Base-by-base conservation (phyloP, 2,329 filamentous ascomycete species). In the Fragosphaeria purpurea region DNA sequence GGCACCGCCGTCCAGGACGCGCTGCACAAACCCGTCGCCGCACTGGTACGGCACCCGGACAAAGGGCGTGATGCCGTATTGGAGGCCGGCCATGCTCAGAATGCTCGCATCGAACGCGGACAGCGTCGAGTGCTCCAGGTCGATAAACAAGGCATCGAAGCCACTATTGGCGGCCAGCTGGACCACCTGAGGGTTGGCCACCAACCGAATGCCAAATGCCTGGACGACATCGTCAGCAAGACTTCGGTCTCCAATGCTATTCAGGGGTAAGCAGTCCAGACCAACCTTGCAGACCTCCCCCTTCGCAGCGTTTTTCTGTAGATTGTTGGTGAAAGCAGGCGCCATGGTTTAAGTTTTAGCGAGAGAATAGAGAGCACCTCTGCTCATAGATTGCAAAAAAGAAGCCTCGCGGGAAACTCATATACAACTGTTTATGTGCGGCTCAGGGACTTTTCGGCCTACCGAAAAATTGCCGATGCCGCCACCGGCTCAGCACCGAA, bases 121-220 rank as follows among this genome's bases (percentile, higher is more conserved):
- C 4, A 69, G 53, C 4, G 56, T 57, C 5, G 63, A 62, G 44
- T 69, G 66, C 53, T 69, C 66, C 6, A 69, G 57, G 38, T 70
- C 67, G 51, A 70, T 67, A 55, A 69, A 69, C 0, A 70, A 55
- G 6, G 62, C 54, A 46, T 69, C 62, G 47, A 61, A 68, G 22
- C 64, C 64, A 3, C 61, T 62, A 31, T 61, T 59, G 50, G 62
- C 61, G 9, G 66, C 67, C 6, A 67, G 52, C 30, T 63, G 58
- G 9, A 67, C 62, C 4, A 68, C 56, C 13, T 61, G 55, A 0
- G 58, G 47, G 13, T 58, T 61, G 1, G 62, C 53, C 1, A 61
- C 52, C 6, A 67, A 49, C 41, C 60, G 61, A 49, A 68, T 62
- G 41, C 61, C 57, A 51, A 64, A 56, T 30, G 56, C 56, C 58